These are phyloP conservation scores for Pichia sp. DNA, from an alignment of 1,139 yeast genomes.

Conservation along the genomic window DNA sequence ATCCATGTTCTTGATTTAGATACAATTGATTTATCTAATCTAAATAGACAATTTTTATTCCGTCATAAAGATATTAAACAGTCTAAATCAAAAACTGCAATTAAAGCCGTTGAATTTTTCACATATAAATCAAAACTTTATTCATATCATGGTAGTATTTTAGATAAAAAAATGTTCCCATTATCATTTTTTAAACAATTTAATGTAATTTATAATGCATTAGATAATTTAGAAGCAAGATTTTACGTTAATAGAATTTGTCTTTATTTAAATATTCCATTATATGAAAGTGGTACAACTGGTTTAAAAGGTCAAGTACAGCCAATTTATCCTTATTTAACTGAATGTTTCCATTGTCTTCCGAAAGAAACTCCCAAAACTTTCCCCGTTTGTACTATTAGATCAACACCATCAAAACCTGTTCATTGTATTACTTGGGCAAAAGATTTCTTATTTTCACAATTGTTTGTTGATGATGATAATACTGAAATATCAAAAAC, in stretches of 20 bases:
- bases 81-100: slow-evolving; percentile 78
- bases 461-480: slow-evolving; percentile 58
- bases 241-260: slow-evolving; percentile 82
- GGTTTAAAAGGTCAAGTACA: slow-evolving; percentile 93
- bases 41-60: slow-evolving; percentile 86
- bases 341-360: slow-evolving; percentile 93
- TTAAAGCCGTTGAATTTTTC: slow-evolving; percentile 71
- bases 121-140: slow-evolving; percentile 60
- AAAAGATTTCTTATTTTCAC: slow-evolving; percentile 77
- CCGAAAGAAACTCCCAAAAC: slow-evolving; percentile 83
- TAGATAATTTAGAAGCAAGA: slow-evolving; percentile 91
- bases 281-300: slow-evolving; percentile 92
- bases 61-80: slow-evolving; percentile 77
- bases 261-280: slow-evolving; percentile 63
- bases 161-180: slow-evolving; percentile 68
- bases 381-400: slow-evolving; percentile 91
- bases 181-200: slow-evolving; percentile 78
- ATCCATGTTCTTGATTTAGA: slow-evolving; percentile 91
- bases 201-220: slow-evolving; percentile 76
- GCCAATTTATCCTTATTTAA: slow-evolving; percentile 73
- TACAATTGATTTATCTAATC: slow-evolving; percentile 83
- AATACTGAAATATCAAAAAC: slow-evolving; percentile 22
- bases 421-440: slow-evolving; percentile 98
- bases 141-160: slow-evolving; percentile 84
- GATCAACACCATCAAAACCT: slow-evolving; percentile 95